These are phyloP conservation scores for Poa annua DNA, from an alignment of 176 grass and related monocot genomes.

Conservation along the genomic window DNA sequence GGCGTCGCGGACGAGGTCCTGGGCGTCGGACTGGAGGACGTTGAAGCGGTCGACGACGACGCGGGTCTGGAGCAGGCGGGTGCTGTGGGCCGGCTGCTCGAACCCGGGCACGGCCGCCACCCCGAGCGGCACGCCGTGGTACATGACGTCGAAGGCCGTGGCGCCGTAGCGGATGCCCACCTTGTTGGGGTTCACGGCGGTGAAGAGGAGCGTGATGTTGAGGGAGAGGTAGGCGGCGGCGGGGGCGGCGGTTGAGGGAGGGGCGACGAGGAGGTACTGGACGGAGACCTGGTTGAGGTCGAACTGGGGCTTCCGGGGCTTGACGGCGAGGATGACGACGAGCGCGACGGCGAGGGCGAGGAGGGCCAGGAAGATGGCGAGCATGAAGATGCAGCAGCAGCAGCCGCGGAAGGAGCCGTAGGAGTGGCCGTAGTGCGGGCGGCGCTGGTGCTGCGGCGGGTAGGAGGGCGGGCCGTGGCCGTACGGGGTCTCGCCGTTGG, in stretches of 20 bases:
- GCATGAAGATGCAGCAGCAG: slow-evolving; percentile 98
- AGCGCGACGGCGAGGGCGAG: slow-evolving; percentile 83
- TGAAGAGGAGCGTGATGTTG: slow-evolving; percentile 97
- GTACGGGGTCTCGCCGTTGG: slow-evolving; percentile 51
- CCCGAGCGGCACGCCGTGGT: slow-evolving; percentile 91
- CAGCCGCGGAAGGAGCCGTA: slow-evolving; percentile 74
- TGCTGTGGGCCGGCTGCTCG: slow-evolving; percentile 90
- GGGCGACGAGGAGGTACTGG: slow-evolving; percentile 86
- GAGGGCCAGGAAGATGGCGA: slow-evolving; percentile 84
- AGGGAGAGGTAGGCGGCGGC: slow-evolving; percentile 88
- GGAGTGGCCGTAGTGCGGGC: slow-evolving; percentile 66
- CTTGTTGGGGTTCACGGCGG: slow-evolving; percentile 89
- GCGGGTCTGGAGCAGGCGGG: slow-evolving; percentile 76
- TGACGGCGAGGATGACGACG: slow-evolving; percentile 87
- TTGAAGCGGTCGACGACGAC: slow-evolving; percentile 95
- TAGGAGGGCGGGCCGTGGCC: slow-evolving; percentile 37
- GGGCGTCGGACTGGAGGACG: slow-evolving; percentile 86
- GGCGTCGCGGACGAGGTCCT: slow-evolving; percentile 90
- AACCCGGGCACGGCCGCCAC: slow-evolving; percentile 81
- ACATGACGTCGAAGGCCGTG: slow-evolving; percentile 87
- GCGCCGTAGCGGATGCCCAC: slow-evolving; percentile 89
- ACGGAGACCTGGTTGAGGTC: slow-evolving; percentile 98
- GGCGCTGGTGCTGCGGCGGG: slow-evolving; percentile 55
- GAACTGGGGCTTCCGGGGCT: slow-evolving; percentile 96
- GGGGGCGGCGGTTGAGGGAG: slow-evolving; percentile 37